Evolutionary conservation across 495 filamentous ascomycete genomes (phyloP), one percentile per base, ranked within the genome.

Genomic region (Aspergillus egyptiacus): DNA sequence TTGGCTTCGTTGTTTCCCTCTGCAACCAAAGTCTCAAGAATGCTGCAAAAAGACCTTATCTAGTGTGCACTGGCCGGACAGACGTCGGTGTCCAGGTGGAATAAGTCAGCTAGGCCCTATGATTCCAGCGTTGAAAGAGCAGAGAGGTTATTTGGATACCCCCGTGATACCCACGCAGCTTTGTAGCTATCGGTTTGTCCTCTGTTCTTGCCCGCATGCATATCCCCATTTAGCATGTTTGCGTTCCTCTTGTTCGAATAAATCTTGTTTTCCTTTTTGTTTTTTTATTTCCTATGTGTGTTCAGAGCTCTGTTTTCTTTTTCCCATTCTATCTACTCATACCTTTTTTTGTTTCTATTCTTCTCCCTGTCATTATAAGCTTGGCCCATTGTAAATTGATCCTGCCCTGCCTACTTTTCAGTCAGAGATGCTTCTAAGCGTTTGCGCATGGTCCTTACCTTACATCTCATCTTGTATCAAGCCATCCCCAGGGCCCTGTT

Each of bases 141-240:
- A 69, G 58, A 57, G 53, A 66, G 61, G 60, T 59, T 67, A 61
- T 64, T 72, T 72, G 68, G 67, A 68, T 67, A 67, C 63, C 64
- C 42, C 58, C 58, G 57, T 70, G 69, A 72, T 72, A 74, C 68
- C 71, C 64, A 55, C 44, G 53, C 68, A 70, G 61, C 65, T 64
- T 67, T 69, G 66, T 54, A 64, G 65, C 66, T 55, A 62, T 62
- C 57, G 46, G 50, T 55, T 61, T 66, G 48, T 57, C 56, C 48
- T 57, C 51, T 55, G 39, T 61, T 59, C 48, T 57, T 58, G 57
- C 42, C 38, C 33, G 35, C 36, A 54, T 54, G 49, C 39, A 57
- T 55, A 55, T 55, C 51, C 40, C 54, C 64, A 61, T 65, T 59
- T 65, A 70, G 60, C 64, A 66, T 69, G 53, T 56, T 40, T 51